phyloP scores from a whole-genome alignment of 345 rosid species.

The Eutrema japonicum region DNA sequence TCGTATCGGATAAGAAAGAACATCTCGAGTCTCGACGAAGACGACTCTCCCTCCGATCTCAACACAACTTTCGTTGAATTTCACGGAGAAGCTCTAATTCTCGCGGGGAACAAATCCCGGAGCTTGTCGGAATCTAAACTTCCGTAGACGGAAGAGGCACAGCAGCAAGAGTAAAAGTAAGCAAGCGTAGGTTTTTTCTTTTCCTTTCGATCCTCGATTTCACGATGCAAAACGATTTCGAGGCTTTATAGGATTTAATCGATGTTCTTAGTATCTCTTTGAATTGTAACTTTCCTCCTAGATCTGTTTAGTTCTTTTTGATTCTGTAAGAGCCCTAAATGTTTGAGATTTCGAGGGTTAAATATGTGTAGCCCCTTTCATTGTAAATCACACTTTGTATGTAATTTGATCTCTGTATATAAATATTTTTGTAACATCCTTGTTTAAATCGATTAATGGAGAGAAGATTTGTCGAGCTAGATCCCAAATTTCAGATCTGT shows the following conservation, averaged over 20 bases:
- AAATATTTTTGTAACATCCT: conserved; percentile 27
- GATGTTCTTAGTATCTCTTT: conserved; percentile 15
- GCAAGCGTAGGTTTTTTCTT: conserved; percentile 38
- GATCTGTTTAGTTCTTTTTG: conserved; percentile 38
- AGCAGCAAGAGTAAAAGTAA: conserved; percentile 40
- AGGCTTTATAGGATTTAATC: conserved; percentile 28
- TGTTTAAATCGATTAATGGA: conserved; percentile 16
- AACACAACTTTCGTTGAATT: not conserved
- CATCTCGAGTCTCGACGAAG: conserved; percentile 22
- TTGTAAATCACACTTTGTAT: conserved; percentile 34
- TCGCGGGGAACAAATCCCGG: not conserved
- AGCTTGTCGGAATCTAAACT: conserved; percentile 17
- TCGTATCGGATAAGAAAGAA: conserved; percentile 35
- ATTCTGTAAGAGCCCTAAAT: conserved; percentile 42
- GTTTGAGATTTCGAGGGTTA: not conserved
- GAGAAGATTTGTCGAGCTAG: conserved; percentile 27
- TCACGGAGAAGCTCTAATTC: conserved; percentile 9
- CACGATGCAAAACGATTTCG: conserved; percentile 15
- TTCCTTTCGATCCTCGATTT: conserved; percentile 40
- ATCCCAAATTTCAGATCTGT: conserved; percentile 41
- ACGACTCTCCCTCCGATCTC: conserved; percentile 43
- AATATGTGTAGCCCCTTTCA: conserved; percentile 20
- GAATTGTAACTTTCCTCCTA: conserved; percentile 31
- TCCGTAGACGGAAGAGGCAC: conserved; percentile 13
- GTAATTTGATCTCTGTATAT: conserved; percentile 32